A percentile compares a stretch with the other conserved stretches of the same genome.
Conservation (phyloP, 345 rosid species). For the Arabis hirsuta region DNA sequence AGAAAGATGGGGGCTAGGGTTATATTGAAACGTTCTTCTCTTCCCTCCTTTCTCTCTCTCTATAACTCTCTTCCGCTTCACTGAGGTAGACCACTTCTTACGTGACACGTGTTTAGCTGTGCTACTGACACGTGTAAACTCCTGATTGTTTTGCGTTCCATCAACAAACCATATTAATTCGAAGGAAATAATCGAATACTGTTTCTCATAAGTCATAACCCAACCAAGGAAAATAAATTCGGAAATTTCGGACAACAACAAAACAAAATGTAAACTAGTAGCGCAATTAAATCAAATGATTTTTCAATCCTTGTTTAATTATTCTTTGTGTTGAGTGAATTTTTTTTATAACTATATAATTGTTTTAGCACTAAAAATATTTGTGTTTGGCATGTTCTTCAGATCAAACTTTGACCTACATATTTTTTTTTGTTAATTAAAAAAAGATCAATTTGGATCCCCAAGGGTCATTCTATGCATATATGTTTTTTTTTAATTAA, state of each 20-base stretch:
- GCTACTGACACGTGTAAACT: background rate
- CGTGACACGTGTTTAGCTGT: background rate
- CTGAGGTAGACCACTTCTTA: conserved; percentile 21
- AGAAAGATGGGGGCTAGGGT: conserved; percentile 16
- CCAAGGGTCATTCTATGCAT: background rate
- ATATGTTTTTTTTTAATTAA: background rate
- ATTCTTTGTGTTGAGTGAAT: too few relatives aligned
- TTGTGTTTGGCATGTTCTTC: conserved; percentile 9
- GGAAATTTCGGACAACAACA: conserved; percentile 13
- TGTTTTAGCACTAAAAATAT: background rate
- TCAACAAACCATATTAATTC: background rate
- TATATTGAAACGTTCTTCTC: background rate
- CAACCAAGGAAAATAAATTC: background rate
- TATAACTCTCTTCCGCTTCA: too few relatives aligned
- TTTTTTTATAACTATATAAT: too few relatives aligned
- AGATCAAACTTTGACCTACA: conserved; percentile 13
- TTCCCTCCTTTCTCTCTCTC: background rate
- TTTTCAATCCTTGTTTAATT: too few relatives aligned
- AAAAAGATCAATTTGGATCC: background rate
- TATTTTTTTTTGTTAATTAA: background rate
- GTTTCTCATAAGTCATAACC: too few relatives aligned
- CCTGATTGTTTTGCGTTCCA: conserved; percentile 1
- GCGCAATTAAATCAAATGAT: too few relatives aligned
- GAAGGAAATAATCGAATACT: background rate
- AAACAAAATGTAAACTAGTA: background rate